A percentile compares a stretch with the other conserved stretches of the same genome.
phyloP scores from a whole-genome alignment of 352 stramenopile genomes.

The Stramenopiles sp. region DNA sequence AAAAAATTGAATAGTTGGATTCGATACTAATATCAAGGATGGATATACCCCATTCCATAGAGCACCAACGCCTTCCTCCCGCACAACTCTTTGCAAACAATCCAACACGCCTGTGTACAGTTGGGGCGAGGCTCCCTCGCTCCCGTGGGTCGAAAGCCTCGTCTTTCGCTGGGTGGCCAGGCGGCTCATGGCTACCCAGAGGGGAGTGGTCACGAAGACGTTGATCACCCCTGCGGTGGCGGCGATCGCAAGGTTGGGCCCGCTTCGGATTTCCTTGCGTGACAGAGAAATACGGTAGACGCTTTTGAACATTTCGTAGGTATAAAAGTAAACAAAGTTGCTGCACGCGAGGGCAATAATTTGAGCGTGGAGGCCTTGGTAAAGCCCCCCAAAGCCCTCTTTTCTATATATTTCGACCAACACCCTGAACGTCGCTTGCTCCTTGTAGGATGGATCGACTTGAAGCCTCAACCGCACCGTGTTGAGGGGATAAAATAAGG shows the following conservation, averaged over 20 bases:
- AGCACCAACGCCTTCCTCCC: conserved; percentile 46
- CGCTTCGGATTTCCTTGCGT: no score
- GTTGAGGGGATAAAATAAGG: no score
- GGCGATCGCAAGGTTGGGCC: no score
- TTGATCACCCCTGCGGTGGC: conserved; percentile 62
- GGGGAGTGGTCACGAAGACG: conserved; percentile 51
- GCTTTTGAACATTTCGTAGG: no score
- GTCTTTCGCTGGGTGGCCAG: conserved; percentile 58
- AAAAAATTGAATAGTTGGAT: conserved; percentile 84
- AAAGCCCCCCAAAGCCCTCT: conserved; percentile 37
- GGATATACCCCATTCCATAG: conserved; percentile 72
- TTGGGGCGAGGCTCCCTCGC: not conserved
- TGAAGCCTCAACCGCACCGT: no score
- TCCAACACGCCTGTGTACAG: conserved; percentile 20
- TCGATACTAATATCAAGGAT: conserved; percentile 74
- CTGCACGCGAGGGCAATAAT: conserved; percentile 42
- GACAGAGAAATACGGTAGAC: no score
- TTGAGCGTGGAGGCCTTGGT: conserved; percentile 48
- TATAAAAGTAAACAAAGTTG: conserved; percentile 71
- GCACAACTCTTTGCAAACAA: conserved; percentile 35
- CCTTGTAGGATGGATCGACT: no score
- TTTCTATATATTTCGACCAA: conserved; percentile 37
- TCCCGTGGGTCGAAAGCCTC: conserved; percentile 23
- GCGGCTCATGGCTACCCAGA: conserved; percentile 79
- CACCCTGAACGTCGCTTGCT: no score